Conservation (phyloP, 2,329 filamentous ascomycete species). For the Chaetomiaceae sp. region DNA sequence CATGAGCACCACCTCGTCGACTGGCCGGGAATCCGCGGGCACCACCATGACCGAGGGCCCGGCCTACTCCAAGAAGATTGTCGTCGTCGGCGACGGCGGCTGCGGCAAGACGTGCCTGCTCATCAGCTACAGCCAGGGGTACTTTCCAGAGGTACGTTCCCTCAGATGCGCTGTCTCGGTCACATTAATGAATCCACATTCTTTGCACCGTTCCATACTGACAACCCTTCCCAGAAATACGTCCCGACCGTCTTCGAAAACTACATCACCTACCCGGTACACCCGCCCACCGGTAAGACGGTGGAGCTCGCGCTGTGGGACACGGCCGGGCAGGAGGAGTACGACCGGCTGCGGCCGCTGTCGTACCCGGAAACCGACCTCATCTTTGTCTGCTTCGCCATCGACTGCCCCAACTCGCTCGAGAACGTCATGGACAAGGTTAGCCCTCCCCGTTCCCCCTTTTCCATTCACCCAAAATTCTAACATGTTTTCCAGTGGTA, state of each 20-base stretch:
- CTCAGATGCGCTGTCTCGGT: not conserved
- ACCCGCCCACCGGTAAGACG: conserved; percentile 82
- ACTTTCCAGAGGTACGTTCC: conserved; percentile 85
- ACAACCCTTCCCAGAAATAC: conserved; percentile 74
- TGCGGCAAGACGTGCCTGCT: conserved; percentile 98
- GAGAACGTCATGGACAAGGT: conserved; percentile 99
- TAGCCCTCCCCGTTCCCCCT: conserved; percentile 28
- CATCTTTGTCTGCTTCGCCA: conserved; percentile 97
- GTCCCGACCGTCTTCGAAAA: conserved; percentile 99
- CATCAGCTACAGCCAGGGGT: conserved; percentile 98
- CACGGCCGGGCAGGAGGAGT: conserved; percentile 97
- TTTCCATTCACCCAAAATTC: conserved; percentile 4
- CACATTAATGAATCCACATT: not conserved
- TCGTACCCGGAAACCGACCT: conserved; percentile 98
- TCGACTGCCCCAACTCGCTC: conserved; percentile 95
- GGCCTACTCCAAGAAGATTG: conserved; percentile 97
- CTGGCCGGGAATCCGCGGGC: conserved; percentile 69
- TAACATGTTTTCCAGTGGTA: conserved; percentile 70
- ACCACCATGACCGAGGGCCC: conserved; percentile 88
- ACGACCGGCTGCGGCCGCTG: conserved; percentile 89
- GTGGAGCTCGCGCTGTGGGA: conserved; percentile 98
- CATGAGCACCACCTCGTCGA: conserved; percentile 69
- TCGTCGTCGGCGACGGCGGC: conserved; percentile 95
- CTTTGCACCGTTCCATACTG: not conserved
- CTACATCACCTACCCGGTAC: conserved; percentile 96